Evolutionary conservation across 305 asterid genomes (phyloP).

Genomic region (Fraxinus xanthoxyloides): DNA sequence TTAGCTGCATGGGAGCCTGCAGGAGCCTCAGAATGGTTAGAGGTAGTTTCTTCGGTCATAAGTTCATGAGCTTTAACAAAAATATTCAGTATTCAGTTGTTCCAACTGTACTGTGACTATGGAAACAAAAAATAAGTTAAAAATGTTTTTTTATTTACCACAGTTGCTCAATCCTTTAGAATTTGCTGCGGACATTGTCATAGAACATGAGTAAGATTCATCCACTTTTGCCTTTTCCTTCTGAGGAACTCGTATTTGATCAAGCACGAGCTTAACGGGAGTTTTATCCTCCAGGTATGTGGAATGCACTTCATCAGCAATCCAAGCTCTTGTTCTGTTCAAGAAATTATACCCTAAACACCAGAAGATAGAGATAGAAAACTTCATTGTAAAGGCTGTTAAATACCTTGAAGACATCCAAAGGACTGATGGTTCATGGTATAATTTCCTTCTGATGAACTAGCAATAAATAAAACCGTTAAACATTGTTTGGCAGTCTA

Average conservation of each 20-base stretch:
- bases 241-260: background rate
- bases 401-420: slow-evolving; percentile 64
- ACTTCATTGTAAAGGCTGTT: slow-evolving; percentile 46
- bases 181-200: slow-evolving; percentile 63
- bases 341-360: slow-evolving; percentile 67
- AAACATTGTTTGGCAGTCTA: background rate
- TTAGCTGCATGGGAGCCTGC: slow-evolving; percentile 95
- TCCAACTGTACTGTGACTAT: background rate
- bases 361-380: slow-evolving; percentile 60
- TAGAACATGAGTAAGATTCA: slow-evolving; percentile 82
- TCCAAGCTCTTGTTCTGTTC: slow-evolving; percentile 71
- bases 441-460: slow-evolving; percentile 2
- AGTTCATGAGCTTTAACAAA: background rate
- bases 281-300: slow-evolving; percentile 44
- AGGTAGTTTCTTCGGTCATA: slow-evolving; percentile 37
- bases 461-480: background rate
- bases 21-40: slow-evolving; percentile 77
- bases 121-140: background rate
- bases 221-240: background rate
- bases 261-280: slow-evolving; percentile 5
- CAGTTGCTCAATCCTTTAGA: slow-evolving; percentile 86
- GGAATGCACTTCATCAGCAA: slow-evolving; percentile 80
- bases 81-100: background rate
- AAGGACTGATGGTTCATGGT: slow-evolving; percentile 91
- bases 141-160: background rate